Conservation (phyloP, 1,284 basidiomycete genomes). For the Cystobasidium sp. region DNA sequence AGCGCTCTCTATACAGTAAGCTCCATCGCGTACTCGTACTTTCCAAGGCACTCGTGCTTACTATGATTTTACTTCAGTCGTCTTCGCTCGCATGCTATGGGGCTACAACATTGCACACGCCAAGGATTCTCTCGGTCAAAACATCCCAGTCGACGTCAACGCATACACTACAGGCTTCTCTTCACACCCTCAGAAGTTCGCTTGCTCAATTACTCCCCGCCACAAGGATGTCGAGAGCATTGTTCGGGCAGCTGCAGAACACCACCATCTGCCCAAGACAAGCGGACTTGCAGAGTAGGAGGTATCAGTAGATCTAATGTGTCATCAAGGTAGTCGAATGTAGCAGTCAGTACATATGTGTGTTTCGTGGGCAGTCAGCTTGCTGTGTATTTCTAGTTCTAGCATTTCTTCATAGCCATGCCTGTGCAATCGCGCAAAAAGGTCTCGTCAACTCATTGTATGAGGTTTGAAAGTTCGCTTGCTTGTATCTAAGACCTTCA, state of each 20-base stretch:
- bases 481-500: too few species aligned
- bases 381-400: too few species aligned
- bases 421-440: too few species aligned
- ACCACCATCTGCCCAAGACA: conserved; percentile 39
- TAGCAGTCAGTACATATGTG: too few species aligned
- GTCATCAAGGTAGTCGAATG: too few species aligned
- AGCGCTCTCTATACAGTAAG: conserved; percentile 41
- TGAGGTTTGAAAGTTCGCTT: too few species aligned
- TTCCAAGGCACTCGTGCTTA: background rate
- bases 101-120: conserved; percentile 51
- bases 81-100: conserved; percentile 44
- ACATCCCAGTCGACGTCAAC: conserved; percentile 47
- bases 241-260: conserved; percentile 27
- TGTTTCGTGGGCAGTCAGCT: too few species aligned
- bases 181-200: conserved; percentile 42
- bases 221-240: conserved; percentile 25
- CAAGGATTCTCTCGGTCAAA: conserved; percentile 48
- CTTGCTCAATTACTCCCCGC: conserved; percentile 37
- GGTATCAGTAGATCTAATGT: too few species aligned
- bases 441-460: too few species aligned
- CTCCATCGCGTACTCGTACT: background rate
- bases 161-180: conserved; percentile 46
- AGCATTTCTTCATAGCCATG: too few species aligned
- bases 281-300: conserved; percentile 21
- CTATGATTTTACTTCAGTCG: conserved; percentile 9